Conservation (phyloP, 1,284 basidiomycete species). For the Ganoderma boninense region DNA sequence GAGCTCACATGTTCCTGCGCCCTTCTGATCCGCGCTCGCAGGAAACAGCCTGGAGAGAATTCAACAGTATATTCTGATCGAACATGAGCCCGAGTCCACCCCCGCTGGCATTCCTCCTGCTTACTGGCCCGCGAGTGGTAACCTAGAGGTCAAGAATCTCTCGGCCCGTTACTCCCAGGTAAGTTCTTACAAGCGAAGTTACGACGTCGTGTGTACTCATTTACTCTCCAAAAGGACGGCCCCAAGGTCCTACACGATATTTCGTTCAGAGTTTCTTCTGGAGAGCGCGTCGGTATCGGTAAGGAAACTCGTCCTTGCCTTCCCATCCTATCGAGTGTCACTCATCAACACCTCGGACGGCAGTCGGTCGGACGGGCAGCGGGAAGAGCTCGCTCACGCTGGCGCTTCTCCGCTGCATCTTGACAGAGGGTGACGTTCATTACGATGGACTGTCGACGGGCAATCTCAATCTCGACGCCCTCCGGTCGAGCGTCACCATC, state of each 20-base stretch:
- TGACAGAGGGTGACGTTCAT: conserved; percentile 53
- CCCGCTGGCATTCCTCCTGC: conserved; percentile 70
- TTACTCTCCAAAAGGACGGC: conserved; percentile 39
- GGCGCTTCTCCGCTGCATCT: conserved; percentile 53
- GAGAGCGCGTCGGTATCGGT: conserved; percentile 60
- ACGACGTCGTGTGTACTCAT: conserved; percentile 10
- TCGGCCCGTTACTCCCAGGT: neutral
- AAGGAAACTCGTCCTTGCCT: neutral
- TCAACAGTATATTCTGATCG: conserved; percentile 71
- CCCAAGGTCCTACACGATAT: conserved; percentile 58
- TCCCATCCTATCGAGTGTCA: no score
- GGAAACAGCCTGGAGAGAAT: conserved; percentile 43
- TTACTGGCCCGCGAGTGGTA: conserved; percentile 81
- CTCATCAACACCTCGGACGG: no score
- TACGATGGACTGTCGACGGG: conserved; percentile 44
- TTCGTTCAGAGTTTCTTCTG: conserved; percentile 56
- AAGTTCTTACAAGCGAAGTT: neutral
- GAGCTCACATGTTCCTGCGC: neutral
- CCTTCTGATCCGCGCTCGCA: neutral
- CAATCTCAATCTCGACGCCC: conserved; percentile 67
- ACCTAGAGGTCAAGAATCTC: conserved; percentile 65
- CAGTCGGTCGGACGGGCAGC: conserved; percentile 71
- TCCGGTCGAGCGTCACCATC: conserved; percentile 57
- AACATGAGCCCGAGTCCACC: conserved; percentile 68
- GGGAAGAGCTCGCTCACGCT: conserved; percentile 51